A percentile compares a stretch with the other conserved stretches of the same genome.
phyloP scores from a whole-genome alignment of 1,284 basidiomycete species.

The Boletus smithii region DNA sequence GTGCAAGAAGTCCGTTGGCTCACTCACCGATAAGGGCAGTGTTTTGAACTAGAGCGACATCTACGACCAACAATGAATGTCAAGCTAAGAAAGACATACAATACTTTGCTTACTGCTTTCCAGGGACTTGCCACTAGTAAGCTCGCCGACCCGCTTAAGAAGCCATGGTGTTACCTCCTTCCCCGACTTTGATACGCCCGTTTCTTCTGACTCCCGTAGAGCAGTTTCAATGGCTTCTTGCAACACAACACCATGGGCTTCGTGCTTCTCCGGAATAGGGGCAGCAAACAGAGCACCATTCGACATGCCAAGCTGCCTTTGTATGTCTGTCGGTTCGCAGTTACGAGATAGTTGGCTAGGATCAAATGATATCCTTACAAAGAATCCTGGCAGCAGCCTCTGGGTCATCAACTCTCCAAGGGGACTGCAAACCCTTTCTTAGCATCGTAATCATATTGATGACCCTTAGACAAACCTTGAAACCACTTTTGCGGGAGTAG shows the following conservation, averaged over 20 bases:
- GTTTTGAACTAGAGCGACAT: conserved; percentile 89
- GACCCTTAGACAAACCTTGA: conserved; percentile 45
- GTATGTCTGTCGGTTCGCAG: conserved; percentile 44
- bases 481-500: conserved; percentile 83
- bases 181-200: conserved; percentile 78
- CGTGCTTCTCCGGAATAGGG: conserved; percentile 83
- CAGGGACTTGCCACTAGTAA: conserved; percentile 76
- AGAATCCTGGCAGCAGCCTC: conserved; percentile 66
- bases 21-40: conserved; percentile 80
- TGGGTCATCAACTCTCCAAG: conserved; percentile 66
- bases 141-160: conserved; percentile 77
- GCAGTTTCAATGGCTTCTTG: conserved; percentile 86
- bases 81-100: neutral
- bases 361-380: conserved; percentile 43
- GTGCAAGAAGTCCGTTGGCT: neutral
- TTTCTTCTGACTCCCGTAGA: conserved; percentile 77
- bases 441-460: neutral
- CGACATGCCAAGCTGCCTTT: conserved; percentile 59
- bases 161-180: conserved; percentile 98
- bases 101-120: conserved; percentile 54
- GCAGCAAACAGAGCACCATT: conserved; percentile 84
- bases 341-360: conserved; percentile 8
- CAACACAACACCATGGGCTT: conserved; percentile 64
- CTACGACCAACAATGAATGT: conserved; percentile 37
- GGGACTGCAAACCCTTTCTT: conserved; percentile 45